phyloP scores from a whole-genome alignment of 139 green algal species.

The Micractinium conductrix region DNA sequence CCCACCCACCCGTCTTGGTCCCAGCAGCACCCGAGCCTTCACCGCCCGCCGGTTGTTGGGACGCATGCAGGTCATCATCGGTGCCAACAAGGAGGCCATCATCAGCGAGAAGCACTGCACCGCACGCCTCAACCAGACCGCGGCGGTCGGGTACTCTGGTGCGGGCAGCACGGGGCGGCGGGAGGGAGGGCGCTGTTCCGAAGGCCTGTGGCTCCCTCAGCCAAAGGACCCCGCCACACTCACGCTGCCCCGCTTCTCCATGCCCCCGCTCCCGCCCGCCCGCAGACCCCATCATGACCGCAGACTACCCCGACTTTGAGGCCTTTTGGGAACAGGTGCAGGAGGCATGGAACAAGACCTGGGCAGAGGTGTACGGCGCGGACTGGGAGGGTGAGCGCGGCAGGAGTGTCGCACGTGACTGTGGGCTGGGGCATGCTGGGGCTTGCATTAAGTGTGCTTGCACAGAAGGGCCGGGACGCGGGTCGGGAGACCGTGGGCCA shows the following conservation, averaged over 20 bases:
- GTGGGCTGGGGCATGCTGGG: not conserved
- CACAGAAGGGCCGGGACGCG: no score
- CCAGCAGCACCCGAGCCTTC: no score
- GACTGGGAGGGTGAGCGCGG: slow-evolving; percentile 17
- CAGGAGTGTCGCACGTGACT: not conserved
- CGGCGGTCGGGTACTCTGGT: slow-evolving; percentile 41
- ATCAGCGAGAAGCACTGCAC: slow-evolving; percentile 47
- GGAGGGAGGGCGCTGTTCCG: not conserved
- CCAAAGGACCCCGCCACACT: not conserved
- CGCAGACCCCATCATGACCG: slow-evolving; percentile 31
- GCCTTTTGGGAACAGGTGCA: slow-evolving; percentile 36
- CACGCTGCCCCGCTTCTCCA: not conserved
- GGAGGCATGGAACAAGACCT: slow-evolving; percentile 26
- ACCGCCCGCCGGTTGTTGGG: no score
- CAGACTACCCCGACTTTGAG: slow-evolving; percentile 30
- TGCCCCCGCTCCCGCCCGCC: not conserved
- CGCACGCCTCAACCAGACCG: slow-evolving; percentile 43
- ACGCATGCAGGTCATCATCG: no score
- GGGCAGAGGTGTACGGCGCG: slow-evolving; percentile 10
- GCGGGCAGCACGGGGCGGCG: not conserved
- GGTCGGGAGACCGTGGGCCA: no score
- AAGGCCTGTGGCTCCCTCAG: not conserved
- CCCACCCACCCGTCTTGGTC: no score
- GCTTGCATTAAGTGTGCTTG: not conserved
- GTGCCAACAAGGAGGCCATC: slow-evolving; percentile 74